Conservation (phyloP, 768 basidiomycete genomes). For the Suillus plorans region DNA sequence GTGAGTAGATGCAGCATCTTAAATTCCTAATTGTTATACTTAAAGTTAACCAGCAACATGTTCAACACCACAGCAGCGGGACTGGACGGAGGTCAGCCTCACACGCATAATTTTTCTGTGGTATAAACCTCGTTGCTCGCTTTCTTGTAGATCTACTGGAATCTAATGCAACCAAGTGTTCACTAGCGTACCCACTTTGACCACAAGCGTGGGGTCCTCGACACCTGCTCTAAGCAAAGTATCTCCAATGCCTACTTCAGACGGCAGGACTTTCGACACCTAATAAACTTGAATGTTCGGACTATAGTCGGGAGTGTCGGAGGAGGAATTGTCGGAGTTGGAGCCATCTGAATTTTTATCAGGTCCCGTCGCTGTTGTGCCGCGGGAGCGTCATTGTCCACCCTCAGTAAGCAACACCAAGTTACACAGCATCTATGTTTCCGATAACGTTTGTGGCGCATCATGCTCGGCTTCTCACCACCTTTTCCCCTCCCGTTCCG, state of each 20-base stretch:
- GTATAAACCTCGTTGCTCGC: constrained; percentile 1
- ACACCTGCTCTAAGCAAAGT: no score
- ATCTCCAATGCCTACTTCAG: no score
- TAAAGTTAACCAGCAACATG: no score
- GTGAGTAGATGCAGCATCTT: no score
- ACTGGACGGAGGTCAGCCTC: background rate
- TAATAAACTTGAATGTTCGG: constrained; percentile 35
- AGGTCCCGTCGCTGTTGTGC: no score
- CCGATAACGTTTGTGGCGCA: background rate
- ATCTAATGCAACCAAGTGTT: constrained; percentile 35
- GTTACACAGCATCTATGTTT: constrained; percentile 8
- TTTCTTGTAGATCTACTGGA: constrained; percentile 39
- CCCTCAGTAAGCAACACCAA: constrained; percentile 1
- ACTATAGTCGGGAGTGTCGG: constrained; percentile 56
- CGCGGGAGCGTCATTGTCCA: constrained; percentile 6
- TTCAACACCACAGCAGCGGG: no score
- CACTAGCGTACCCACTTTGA: background rate
- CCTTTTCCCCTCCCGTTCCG: constrained; percentile 10
- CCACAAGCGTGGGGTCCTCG: no score
- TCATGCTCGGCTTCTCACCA: constrained; percentile 7
- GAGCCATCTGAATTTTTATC: constrained; percentile 19
- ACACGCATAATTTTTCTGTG: background rate
- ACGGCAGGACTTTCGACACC: no score
- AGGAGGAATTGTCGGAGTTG: constrained; percentile 38
- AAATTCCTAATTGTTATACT: no score